Evolutionary conservation across 495 filamentous ascomycete species (phyloP).

Genomic region (Oleoguttula mirabilis): DNA sequence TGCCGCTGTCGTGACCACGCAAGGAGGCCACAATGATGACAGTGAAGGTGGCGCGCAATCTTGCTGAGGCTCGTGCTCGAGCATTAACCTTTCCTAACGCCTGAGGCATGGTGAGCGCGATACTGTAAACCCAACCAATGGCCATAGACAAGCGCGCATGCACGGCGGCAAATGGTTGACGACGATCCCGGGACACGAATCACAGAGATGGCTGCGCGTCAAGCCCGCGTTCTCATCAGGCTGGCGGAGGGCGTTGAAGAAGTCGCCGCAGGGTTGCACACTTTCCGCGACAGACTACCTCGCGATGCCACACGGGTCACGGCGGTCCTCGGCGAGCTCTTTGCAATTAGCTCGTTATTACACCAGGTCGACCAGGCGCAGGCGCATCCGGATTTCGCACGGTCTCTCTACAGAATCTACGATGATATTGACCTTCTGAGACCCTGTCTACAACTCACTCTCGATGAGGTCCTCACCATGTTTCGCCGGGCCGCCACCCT

Average conservation of each 20-base stretch:
- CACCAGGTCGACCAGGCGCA: slow-evolving; percentile 35
- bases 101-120: too few relatives aligned
- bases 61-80: too few relatives aligned
- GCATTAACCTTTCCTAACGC: too few relatives aligned
- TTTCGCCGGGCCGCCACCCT: slow-evolving; percentile 36
- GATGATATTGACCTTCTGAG: slow-evolving; percentile 37
- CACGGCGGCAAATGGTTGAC: neutral
- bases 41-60: too few relatives aligned
- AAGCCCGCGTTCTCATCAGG: slow-evolving; percentile 36
- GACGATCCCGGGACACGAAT: neutral
- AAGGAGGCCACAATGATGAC: too few relatives aligned
- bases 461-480: slow-evolving; percentile 41
- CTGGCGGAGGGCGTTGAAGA: slow-evolving; percentile 42
- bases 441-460: slow-evolving; percentile 40
- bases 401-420: slow-evolving; percentile 23
- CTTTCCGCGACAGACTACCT: slow-evolving; percentile 41
- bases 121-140: neutral
- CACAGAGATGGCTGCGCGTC: slow-evolving; percentile 20
- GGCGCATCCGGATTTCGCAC: neutral
- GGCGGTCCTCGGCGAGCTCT: slow-evolving; percentile 42
- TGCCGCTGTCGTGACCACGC: too few relatives aligned
- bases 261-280: slow-evolving; percentile 40
- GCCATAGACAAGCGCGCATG: neutral
- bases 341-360: slow-evolving; percentile 40
- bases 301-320: slow-evolving; percentile 45